Evolutionary conservation across 1,139 yeast species (phyloP), one percentile per base, ranked within the genome.

Genomic region (Nakaseomyces kungkrabaensis): DNA sequence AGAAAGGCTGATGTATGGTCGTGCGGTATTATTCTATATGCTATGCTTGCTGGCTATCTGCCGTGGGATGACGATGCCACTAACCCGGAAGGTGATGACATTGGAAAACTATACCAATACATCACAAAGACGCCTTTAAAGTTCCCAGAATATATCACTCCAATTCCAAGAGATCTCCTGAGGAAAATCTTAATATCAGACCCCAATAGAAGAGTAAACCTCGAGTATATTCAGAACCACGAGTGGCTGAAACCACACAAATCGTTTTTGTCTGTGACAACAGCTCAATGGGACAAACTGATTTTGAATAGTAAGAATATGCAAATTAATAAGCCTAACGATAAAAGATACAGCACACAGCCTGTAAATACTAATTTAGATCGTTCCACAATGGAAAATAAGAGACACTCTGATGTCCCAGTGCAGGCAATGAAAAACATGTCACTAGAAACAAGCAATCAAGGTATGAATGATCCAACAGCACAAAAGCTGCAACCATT

Each of bases 61-160:
- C 99, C 99, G 1, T 92, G 89, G 73, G 99, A 92, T 65, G 98
- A 92, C 68, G 99, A 92, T 66, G 95, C 96, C 32, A 84, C 85
- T 50, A 92, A 94, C 65, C 97, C 96, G 41, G 96, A 92, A 63
- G 97, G 97, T 50, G 85, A 90, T 51, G 95, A 92, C 68, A 92
- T 92, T 61, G 88, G 92, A 31, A 82, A 85, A 66, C 74, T 92
- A 52, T 94, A 92, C 70, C 89, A 85, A 63, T 92, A 92, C 69
- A 94, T 92, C 56, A 88, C 97, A 46, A 76, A 81, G 49, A 88
- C 97, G 1, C 89, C 96, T 4, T 73, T 92, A 61, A 92, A 97
- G 3, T 92, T 92, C 70, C 98, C 98, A 1, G 97, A 90, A 66
- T 90, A 88, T 64, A 81, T 94, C 51, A 82, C 84, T 48, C 95